A percentile compares a stretch with the other conserved stretches of the same genome.
These are phyloP conservation scores for Aspergillus sclerotioniger DNA, from an alignment of 495 filamentous ascomycete genomes.

Conservation along the genomic window DNA sequence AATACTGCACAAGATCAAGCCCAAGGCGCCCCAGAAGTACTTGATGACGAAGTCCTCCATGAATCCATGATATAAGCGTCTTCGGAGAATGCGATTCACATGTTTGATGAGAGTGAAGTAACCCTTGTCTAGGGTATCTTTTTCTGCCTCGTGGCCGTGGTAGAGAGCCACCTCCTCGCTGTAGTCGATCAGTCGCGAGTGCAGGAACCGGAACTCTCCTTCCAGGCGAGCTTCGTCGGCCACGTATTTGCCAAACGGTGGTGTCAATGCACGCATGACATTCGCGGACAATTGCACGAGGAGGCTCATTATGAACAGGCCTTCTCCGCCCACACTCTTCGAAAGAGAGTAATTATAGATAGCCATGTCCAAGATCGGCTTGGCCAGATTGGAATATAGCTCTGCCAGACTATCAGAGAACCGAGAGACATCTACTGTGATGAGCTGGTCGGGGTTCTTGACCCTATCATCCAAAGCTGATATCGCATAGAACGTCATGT, in stretches of 20 bases:
- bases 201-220: conserved; percentile 94
- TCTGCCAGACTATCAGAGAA: conserved; percentile 95
- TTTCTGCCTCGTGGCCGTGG: conserved; percentile 90
- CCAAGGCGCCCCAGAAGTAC: conserved; percentile 97
- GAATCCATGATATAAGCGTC: conserved; percentile 89
- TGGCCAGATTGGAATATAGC: conserved; percentile 95
- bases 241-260: conserved; percentile 98
- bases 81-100: conserved; percentile 89
- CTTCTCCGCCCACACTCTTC: conserved; percentile 89
- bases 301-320: conserved; percentile 88
- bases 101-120: conserved; percentile 99
- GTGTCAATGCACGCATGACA: conserved; percentile 91
- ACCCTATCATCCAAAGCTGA: conserved; percentile 95
- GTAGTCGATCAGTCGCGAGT: conserved; percentile 91
- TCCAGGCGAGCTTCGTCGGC: conserved; percentile 93
- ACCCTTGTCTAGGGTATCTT: conserved; percentile 94
- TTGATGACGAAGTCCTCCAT: conserved; percentile 99
- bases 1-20: conserved; percentile 89
- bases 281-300: conserved; percentile 89
- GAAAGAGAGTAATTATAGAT: conserved; percentile 95
- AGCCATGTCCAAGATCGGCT: conserved; percentile 89
- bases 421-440: conserved; percentile 91
- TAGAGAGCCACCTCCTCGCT: conserved; percentile 94
- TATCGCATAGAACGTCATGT: conserved; percentile 97
- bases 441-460: conserved; percentile 97